Evolutionary conservation across 2,329 filamentous ascomycete species (phyloP), one percentile per base, ranked within the genome.

Genomic region (Pseudogymnoascus sp.): DNA sequence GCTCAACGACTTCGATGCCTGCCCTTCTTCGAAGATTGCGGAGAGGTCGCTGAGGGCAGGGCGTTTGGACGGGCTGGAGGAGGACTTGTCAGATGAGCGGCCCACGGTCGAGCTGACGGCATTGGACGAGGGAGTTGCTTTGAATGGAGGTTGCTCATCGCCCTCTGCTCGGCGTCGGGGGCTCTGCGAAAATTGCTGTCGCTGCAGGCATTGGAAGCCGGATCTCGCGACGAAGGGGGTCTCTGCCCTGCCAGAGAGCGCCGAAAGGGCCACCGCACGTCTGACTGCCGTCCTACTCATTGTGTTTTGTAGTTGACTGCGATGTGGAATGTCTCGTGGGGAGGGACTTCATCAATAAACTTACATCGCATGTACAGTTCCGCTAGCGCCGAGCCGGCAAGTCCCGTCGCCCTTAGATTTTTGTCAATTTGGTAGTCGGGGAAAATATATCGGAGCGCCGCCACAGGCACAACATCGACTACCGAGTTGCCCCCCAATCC

Each of bases 241-340:
- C 59, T 68, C 64, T 10, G 64, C 60, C 13, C 66, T 29, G 8
- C 58, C 13, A 17, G 44, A 59, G 7, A 67, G 60, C 50, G 68
- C 67, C 58, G 65, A 68, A 64, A 68, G 66, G n/a, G 67, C 67
- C 65, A 70, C 58, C 10, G 71, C 67, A 60, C 68, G 69, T 63
- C 66, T 64, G 33, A 68, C 59, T 60, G 66, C 61, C 62, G 61
- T 67, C 60, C 67, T 66, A 63, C 70, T 72, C 70, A 73, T 72
- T 58, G 63, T 62, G 65, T 13, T 50, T 31, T 50, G 24, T 63
- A 40, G 47, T 64, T 39, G 17, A 47, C 58, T 61, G 33, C 26
- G 10, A 41, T 39, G 54, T 58, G 44, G 37, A 39, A 39, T 61
- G 11, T 13, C 10, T 61, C 44, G 44, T 50, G 44, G 9, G 44